Evolutionary conservation across 2,329 filamentous ascomycete genomes (phyloP).

Genomic region (Aspergillus clavatus): DNA sequence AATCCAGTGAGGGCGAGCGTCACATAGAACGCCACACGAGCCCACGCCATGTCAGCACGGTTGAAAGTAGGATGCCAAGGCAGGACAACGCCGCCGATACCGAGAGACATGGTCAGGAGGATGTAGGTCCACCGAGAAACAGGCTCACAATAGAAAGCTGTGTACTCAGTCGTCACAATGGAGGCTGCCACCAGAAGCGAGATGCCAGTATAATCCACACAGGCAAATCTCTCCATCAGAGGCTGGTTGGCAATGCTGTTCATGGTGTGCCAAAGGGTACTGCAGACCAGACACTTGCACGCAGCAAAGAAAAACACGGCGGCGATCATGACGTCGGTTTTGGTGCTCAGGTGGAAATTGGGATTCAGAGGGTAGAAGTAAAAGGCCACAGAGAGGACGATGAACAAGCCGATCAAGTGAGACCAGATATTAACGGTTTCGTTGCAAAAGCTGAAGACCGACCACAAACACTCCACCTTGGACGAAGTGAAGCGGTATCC

Average conservation of each 20-base stretch:
- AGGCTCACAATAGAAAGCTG: constrained; percentile 97
- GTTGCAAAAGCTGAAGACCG: constrained; percentile 80
- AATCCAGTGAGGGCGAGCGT: constrained; percentile 83
- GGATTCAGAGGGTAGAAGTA: constrained; percentile 89
- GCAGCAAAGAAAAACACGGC: constrained; percentile 95
- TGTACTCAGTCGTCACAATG: constrained; percentile 98
- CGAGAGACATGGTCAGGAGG: constrained; percentile 70
- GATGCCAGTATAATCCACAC: constrained; percentile 97
- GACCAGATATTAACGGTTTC: constrained; percentile 98
- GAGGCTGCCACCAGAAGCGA: constrained; percentile 86
- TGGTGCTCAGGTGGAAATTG: constrained; percentile 82
- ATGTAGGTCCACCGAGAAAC: constrained; percentile 83
- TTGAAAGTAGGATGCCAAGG: constrained; percentile 98
- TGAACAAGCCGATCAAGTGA: constrained; percentile 79
- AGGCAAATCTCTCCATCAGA: constrained; percentile 90
- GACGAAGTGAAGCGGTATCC: constrained; percentile 94
- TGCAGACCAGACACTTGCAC: constrained; percentile 91
- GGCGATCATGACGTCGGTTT: constrained; percentile 83
- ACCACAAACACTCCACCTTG: constrained; percentile 81
- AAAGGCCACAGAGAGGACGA: constrained; percentile 84
- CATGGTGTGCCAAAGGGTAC: constrained; percentile 98
- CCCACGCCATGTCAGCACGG: constrained; percentile 84
- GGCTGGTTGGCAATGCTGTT: constrained; percentile 88
- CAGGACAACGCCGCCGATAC: constrained; percentile 80
- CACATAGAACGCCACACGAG: constrained; percentile 85